A percentile compares a stretch with the other conserved stretches of the same genome.
phyloP scores from a whole-genome alignment of 495 filamentous ascomycete species.

The Annulohypoxylon maeteangense region DNA sequence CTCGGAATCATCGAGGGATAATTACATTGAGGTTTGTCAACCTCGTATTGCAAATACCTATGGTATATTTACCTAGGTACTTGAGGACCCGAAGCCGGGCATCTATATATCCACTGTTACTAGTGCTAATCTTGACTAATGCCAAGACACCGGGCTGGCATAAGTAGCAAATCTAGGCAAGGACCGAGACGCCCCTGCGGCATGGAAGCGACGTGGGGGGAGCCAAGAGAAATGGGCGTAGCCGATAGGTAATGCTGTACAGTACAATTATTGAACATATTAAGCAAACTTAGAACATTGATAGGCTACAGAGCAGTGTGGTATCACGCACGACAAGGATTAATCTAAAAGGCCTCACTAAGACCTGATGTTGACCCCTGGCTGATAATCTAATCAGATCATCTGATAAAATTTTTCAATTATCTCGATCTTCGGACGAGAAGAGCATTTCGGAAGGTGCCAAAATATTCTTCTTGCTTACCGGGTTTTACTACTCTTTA shows the following conservation, averaged over 20 bases:
- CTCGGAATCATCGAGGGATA: too few relatives aligned
- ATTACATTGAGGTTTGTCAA: not conserved
- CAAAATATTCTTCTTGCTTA: not conserved
- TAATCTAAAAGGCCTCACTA: not conserved
- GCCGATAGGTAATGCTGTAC: constrained; percentile 21
- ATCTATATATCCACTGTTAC: not conserved
- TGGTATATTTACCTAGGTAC: not conserved
- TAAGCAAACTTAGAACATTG: constrained; percentile 4
- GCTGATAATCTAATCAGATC: constrained; percentile 35
- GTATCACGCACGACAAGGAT: constrained; percentile 22
- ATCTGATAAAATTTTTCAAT: constrained; percentile 40
- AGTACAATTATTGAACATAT: constrained; percentile 9
- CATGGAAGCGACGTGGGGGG: not conserved
- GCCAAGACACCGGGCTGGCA: constrained; percentile 21
- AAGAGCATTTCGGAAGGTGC: constrained; percentile 24
- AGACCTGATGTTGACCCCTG: constrained; percentile 8
- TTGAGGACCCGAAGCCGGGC: not conserved
- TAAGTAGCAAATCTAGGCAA: not conserved
- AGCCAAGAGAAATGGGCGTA: constrained; percentile 2
- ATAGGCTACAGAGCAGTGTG: constrained; percentile 19
- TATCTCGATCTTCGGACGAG: constrained; percentile 18
- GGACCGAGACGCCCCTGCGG: constrained; percentile 9
- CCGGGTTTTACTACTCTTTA: constrained; percentile 2
- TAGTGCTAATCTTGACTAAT: constrained; percentile 27
- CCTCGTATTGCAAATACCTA: not conserved